phyloP scores from a whole-genome alignment of 495 filamentous ascomycete species.

The Penicillium lagena region DNA sequence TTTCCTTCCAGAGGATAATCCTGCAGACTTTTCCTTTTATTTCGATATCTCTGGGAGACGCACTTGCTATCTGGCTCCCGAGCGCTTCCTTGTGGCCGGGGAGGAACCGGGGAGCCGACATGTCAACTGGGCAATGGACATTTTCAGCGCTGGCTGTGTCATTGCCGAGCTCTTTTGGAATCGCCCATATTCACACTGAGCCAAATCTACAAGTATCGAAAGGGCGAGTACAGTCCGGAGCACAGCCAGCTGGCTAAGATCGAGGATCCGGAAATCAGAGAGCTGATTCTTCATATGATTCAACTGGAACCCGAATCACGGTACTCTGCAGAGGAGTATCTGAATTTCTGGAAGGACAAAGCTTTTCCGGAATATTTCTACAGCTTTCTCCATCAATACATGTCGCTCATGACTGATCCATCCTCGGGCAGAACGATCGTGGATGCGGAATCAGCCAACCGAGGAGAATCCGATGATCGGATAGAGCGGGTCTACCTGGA shows the following conservation, averaged over 20 bases:
- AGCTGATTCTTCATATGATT: slow-evolving; percentile 92
- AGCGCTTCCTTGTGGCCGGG: slow-evolving; percentile 73
- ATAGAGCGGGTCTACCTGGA: slow-evolving; percentile 90
- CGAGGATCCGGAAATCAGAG: slow-evolving; percentile 77
- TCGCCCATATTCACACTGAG: slow-evolving; percentile 86
- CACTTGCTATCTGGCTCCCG: slow-evolving; percentile 95
- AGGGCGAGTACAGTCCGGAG: slow-evolving; percentile 84
- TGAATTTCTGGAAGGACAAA: slow-evolving; percentile 86
- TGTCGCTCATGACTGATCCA: slow-evolving; percentile 94
- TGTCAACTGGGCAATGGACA: slow-evolving; percentile 95
- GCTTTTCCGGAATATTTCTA: slow-evolving; percentile 96
- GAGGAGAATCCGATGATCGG: slow-evolving; percentile 81
- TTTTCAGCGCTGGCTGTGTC: slow-evolving; percentile 95
- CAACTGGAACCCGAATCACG: slow-evolving; percentile 84
- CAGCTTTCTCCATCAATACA: slow-evolving; percentile 93
- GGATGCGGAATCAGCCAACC: slow-evolving; percentile 55
- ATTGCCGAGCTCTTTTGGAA: slow-evolving; percentile 98
- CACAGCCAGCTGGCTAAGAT: slow-evolving; percentile 77
- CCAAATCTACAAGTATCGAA: slow-evolving; percentile 90
- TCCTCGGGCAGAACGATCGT: slow-evolving; percentile 64
- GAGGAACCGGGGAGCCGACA: slow-evolving; percentile 56
- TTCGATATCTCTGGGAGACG: slow-evolving; percentile 89
- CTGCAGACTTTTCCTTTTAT: slow-evolving; percentile 94
- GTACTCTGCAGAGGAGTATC: slow-evolving; percentile 89
- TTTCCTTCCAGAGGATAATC: slow-evolving; percentile 92